Base-by-base conservation (phyloP, 768 basidiomycete genomes). In the Sarcomyxa edulis region DNA sequence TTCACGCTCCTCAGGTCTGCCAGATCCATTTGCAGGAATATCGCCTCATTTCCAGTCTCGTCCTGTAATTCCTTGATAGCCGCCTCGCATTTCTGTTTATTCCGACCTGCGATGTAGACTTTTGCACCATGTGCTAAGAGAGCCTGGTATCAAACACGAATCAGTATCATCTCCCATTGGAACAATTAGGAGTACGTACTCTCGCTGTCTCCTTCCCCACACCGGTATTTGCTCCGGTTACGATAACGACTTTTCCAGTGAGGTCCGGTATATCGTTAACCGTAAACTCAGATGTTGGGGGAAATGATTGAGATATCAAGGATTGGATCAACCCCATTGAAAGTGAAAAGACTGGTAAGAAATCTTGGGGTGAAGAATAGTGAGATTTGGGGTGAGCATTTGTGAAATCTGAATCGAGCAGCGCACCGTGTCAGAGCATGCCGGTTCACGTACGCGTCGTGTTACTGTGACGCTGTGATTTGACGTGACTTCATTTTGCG, bases 81-180 rank as follows among this genome's bases (percentile, higher is more conserved):
- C 8, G 45, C 50, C 14, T 58, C 47, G 2, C 62, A 66, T 40
- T 64, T 77, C 16, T 52, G 48, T 38, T 56, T 32, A 39, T 53
- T 61, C 2, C 76, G 64, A 16, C 61, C 56, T 0, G 69, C 72
- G n/a, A 79, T 48, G 50, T 77, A 81, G 2, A 80, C 76, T 34
- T 65, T 72, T 16, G 68, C 73, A 43, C 69, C 64, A 40, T 68
- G 66, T 2, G 42, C 37, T 3, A 76, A 57, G n/a, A 74, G 54
- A 10, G 55, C 63, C 67, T 71, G 20, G 12, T 7, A 16, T 31
- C 25, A 15, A n/a, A 7, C 7, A 31, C 4, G 26, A 22, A 43
- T 42, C 24, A 58, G 42, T 19, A 38, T 11, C 32, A 16, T 9
- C 29, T 31, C 16, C 25, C 14, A n/a, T 14, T 30, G 14, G 32